Conservation (phyloP, 129 eudicot genomes). For the Flaveria robusta region DNA sequence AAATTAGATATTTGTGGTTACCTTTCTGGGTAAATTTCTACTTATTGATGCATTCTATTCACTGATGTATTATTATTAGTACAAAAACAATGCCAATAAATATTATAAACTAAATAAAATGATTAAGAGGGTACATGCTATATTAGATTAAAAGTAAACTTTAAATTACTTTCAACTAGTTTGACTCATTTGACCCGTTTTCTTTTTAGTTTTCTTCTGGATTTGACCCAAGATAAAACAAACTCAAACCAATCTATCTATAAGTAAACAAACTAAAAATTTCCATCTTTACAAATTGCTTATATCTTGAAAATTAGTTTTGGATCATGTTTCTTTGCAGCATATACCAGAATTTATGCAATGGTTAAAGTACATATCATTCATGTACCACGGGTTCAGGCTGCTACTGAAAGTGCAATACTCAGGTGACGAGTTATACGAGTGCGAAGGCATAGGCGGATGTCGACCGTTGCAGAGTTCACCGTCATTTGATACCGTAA, state of each 20-base stretch:
- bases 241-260: no score
- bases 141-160: no score
- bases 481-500: conserved; percentile 78
- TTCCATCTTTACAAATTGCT: neutral
- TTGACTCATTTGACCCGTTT: neutral
- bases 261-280: neutral
- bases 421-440: conserved; percentile 73
- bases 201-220: no score
- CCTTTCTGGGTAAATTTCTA: no score
- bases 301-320: neutral
- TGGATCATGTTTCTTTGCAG: conserved; percentile 38
- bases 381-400: conserved; percentile 93
- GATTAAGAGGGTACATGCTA: no score
- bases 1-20: no score
- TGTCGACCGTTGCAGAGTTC: conserved; percentile 82
- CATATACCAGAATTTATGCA: conserved; percentile 81
- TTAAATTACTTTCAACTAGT: neutral
- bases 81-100: no score
- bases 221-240: no score
- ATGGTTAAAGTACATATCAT: conserved; percentile 83
- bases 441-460: conserved; percentile 71
- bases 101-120: no score
- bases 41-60: no score
- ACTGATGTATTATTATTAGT: no score
- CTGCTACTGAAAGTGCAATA: conserved; percentile 87